These are phyloP conservation scores for Candida chilensis DNA, from an alignment of 805 yeast species.

Conservation along the genomic window DNA sequence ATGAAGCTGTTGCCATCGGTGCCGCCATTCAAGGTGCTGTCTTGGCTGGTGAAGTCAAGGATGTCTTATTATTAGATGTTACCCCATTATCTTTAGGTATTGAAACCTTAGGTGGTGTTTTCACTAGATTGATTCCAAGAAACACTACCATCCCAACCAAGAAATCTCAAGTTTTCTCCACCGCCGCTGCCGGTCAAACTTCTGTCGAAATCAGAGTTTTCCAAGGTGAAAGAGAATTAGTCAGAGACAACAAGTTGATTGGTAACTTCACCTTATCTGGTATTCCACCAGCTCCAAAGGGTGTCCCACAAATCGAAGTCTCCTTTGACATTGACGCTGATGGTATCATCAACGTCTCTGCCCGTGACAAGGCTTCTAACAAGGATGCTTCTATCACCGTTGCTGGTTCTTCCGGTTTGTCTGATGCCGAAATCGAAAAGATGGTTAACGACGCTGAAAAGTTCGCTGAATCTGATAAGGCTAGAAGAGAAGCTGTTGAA, in stretches of 20 bases:
- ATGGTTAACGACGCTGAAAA: slow-evolving; percentile 89
- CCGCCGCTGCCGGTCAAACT: slow-evolving; percentile 95
- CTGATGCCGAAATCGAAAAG: slow-evolving; percentile 82
- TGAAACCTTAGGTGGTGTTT: slow-evolving; percentile 97
- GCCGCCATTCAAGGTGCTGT: slow-evolving; percentile 98
- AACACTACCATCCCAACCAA: slow-evolving; percentile 96
- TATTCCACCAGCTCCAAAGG: slow-evolving; percentile 93
- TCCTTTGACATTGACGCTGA: slow-evolving; percentile 95
- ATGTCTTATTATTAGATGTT: slow-evolving; percentile 82
- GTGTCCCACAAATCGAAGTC: slow-evolving; percentile 91
- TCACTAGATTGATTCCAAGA: slow-evolving; percentile 84
- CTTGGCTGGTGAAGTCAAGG: slow-evolving; percentile 89
- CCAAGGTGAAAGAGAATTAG: slow-evolving; percentile 99
- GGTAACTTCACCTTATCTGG: slow-evolving; percentile 95
- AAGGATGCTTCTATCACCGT: slow-evolving; percentile 94
- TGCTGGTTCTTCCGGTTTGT: slow-evolving; percentile 91
- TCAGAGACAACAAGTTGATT: slow-evolving; percentile 93
- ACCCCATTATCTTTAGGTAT: slow-evolving; percentile 90
- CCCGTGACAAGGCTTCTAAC: slow-evolving; percentile 87
- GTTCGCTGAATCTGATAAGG: slow-evolving; percentile 81
- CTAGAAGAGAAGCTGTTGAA: slow-evolving; percentile 77
- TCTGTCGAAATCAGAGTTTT: slow-evolving; percentile 95
- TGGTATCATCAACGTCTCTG: slow-evolving; percentile 93
- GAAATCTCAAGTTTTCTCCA: slow-evolving; percentile 93
- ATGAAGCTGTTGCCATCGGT: slow-evolving; percentile 91